Percentiles rank a stretch among this genome's conserved stretches.
Evolutionary conservation across 352 stramenopile species (phyloP).

Genomic region (Globisporangium iwayamae): DNA sequence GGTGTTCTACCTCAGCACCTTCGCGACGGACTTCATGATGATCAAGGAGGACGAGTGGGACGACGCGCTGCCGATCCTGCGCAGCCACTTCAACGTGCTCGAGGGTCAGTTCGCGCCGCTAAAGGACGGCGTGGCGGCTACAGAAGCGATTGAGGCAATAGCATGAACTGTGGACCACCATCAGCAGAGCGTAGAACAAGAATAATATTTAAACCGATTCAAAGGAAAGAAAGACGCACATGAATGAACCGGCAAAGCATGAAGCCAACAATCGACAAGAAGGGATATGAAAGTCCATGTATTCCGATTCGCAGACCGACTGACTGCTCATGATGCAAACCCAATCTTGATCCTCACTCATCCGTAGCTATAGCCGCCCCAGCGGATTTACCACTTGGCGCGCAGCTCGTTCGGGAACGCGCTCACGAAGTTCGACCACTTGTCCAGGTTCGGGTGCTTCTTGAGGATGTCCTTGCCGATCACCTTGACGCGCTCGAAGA

Average conservation of each 20-base stretch:
- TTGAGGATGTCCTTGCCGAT: conserved; percentile 68
- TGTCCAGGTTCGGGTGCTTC: conserved; percentile 75
- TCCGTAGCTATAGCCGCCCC: not conserved
- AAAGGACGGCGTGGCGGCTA: not conserved
- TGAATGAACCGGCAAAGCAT: not conserved
- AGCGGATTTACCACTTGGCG: conserved; percentile 54
- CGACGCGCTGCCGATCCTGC: conserved; percentile 41
- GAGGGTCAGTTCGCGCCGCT: conserved; percentile 42
- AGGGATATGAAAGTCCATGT: conserved; percentile 3
- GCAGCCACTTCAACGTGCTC: conserved; percentile 37
- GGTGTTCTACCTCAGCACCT: conserved; percentile 71
- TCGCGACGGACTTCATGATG: conserved; percentile 66
- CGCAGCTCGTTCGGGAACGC: conserved; percentile 77
- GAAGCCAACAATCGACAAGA: not conserved
- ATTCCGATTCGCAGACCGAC: not conserved
- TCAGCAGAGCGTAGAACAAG: not conserved
- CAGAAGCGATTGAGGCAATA: not conserved
- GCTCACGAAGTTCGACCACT: conserved; percentile 69
- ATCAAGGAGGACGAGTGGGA: conserved; percentile 74
- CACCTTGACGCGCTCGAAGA: conserved; percentile 77
- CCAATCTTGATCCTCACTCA: not conserved
- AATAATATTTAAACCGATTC: conserved; percentile 2
- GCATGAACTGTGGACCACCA: not conserved
- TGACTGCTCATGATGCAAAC: not conserved
- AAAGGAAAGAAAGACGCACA: not conserved